phyloP scores from a whole-genome alignment of 163 green algal species.

The Trebouxia gelatinosa region DNA sequence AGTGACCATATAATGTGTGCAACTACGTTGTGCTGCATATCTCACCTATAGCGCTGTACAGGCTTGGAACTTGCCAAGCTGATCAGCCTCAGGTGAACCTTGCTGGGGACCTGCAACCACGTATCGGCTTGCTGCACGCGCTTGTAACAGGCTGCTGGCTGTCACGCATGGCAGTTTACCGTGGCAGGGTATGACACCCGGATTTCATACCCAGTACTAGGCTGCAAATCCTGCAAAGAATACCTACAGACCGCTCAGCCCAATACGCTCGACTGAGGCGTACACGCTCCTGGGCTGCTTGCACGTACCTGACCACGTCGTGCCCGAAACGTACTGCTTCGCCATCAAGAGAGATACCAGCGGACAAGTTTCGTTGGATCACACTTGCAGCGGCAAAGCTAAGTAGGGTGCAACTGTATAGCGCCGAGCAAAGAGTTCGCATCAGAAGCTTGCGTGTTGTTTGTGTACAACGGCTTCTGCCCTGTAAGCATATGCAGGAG shows the following conservation, averaged over 20 bases:
- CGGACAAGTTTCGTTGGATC: too few relatives aligned
- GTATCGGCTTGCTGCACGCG: not conserved
- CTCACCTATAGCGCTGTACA: not conserved
- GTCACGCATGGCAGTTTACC: not conserved
- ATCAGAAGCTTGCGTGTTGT: too few relatives aligned
- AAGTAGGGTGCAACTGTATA: too few relatives aligned
- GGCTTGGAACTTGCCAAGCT: not conserved
- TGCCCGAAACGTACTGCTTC: too few relatives aligned
- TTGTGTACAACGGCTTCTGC: too few relatives aligned
- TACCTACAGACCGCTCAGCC: conserved; percentile 21
- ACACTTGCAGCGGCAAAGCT: too few relatives aligned
- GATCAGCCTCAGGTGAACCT: not conserved
- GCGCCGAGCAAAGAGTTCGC: too few relatives aligned
- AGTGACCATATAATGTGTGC: not conserved
- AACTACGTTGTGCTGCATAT: not conserved
- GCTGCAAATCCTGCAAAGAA: not conserved
- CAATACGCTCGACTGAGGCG: too few relatives aligned
- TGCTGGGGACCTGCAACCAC: conserved; percentile 8
- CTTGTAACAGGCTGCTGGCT: not conserved
- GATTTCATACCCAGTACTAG: conserved; percentile 12
- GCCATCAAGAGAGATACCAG: too few relatives aligned
- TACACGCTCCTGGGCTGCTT: too few relatives aligned
- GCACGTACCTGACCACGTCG: too few relatives aligned
- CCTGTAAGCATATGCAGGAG: too few relatives aligned
- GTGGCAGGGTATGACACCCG: conserved; percentile 24